These are phyloP conservation scores for Botrytis fabae DNA, from an alignment of 2,329 filamentous ascomycete species.

Conservation along the genomic window DNA sequence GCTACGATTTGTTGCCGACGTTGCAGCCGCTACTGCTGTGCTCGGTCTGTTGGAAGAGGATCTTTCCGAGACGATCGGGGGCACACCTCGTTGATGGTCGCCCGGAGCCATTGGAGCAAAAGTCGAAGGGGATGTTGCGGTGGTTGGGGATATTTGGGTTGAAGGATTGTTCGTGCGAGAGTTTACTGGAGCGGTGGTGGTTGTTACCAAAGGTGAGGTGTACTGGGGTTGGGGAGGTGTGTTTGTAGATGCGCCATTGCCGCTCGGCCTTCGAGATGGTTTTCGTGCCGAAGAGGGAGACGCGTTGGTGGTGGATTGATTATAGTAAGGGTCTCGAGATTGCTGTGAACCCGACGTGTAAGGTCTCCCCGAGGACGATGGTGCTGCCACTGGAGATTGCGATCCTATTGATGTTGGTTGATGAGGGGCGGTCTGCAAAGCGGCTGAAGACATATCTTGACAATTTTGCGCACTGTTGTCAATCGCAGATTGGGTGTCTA, in stretches of 20 bases:
- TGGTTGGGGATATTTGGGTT: conserved; percentile 40
- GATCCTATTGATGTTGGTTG: conserved; percentile 50
- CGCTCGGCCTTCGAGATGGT: conserved; percentile 55
- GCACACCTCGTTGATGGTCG: conserved; percentile 59
- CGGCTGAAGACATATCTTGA: conserved; percentile 62
- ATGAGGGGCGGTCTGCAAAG: conserved; percentile 60
- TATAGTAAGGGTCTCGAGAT: conserved; percentile 56
- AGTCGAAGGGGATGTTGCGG: conserved; percentile 46
- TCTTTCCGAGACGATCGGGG: conserved; percentile 74
- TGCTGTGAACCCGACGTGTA: conserved; percentile 56
- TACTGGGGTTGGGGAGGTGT: conserved; percentile 35
- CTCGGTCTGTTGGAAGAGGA: conserved; percentile 66
- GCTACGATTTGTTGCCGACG: conserved; percentile 34
- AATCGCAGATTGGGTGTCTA: conserved; percentile 23
- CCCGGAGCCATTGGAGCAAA: conserved; percentile 41
- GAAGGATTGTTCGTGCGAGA: conserved; percentile 40
- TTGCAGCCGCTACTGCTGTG: conserved; percentile 40
- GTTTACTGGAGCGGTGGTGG: conserved; percentile 27
- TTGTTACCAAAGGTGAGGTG: conserved; percentile 35
- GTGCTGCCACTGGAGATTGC: conserved; percentile 49
- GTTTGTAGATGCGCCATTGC: conserved; percentile 46
- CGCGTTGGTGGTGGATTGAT: conserved; percentile 40
- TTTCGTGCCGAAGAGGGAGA: conserved; percentile 53
- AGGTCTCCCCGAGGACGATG: conserved; percentile 50
- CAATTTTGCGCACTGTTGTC: conserved; percentile 27